phyloP scores from a whole-genome alignment of 2,329 filamentous ascomycete species.

The Dactylonectria estremocensis region DNA sequence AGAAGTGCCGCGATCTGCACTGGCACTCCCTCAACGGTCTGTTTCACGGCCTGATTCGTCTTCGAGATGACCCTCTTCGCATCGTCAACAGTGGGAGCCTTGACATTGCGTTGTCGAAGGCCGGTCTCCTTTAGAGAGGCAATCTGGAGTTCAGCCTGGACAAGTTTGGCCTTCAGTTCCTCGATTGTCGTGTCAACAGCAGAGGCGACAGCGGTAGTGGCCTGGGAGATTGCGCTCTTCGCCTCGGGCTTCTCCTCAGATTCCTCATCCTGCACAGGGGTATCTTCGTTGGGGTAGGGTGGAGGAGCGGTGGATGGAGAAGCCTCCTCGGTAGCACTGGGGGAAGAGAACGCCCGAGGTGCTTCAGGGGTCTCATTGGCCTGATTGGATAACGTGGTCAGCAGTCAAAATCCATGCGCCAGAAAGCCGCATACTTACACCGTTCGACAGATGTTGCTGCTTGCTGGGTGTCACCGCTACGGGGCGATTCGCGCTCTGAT shows the following conservation, averaged over 20 bases:
- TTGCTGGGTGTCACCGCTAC: constrained; percentile 59
- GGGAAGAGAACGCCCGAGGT: constrained; percentile 63
- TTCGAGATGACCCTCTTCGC: constrained; percentile 65
- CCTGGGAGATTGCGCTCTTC: constrained; percentile 52
- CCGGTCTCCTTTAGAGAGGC: constrained; percentile 79
- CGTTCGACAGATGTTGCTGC: constrained; percentile 56
- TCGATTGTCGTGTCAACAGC: constrained; percentile 61
- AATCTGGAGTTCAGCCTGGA: constrained; percentile 82
- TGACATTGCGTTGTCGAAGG: constrained; percentile 84
- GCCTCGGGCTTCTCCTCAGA: constrained; percentile 47
- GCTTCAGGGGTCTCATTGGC: constrained; percentile 61
- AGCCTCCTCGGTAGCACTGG: constrained; percentile 53
- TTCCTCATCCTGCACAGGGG: constrained; percentile 49
- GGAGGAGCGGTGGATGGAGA: constrained; percentile 52
- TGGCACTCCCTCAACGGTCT: constrained; percentile 81
- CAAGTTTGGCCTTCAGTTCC: constrained; percentile 81
- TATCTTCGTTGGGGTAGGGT: constrained; percentile 54
- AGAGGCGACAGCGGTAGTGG: constrained; percentile 65
- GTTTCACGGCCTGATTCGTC: constrained; percentile 69
- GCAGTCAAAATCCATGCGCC: constrained; percentile 2
- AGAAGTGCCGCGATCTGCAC: constrained; percentile 87
- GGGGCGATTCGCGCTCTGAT: constrained; percentile 44
- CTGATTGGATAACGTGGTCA: constrained; percentile 43
- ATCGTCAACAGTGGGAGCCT: constrained; percentile 62
- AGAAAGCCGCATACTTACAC: constrained; percentile 53